Conservation (phyloP, 768 basidiomycete species). For the Phaffia australis region DNA sequence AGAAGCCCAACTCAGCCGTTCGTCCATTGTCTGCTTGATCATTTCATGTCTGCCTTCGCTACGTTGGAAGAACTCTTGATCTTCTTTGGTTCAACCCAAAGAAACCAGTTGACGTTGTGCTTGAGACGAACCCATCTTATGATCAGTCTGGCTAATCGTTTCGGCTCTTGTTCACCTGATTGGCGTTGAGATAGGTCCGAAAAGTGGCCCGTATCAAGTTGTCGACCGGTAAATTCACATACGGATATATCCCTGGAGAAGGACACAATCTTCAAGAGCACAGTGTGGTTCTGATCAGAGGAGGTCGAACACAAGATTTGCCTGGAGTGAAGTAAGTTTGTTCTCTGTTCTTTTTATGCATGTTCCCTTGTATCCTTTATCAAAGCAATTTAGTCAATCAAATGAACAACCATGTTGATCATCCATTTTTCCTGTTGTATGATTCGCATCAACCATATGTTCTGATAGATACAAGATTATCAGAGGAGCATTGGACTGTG, state of each 20-base stretch:
- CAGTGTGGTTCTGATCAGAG: constrained; percentile 85
- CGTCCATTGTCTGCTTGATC: neutral
- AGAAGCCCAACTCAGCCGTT: constrained; percentile 97
- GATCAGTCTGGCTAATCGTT: neutral
- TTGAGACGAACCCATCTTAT: neutral
- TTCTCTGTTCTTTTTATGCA: neutral
- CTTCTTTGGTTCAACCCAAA: neutral
- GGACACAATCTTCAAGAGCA: constrained; percentile 98
- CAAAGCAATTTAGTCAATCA: too few species aligned
- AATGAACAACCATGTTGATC: neutral
- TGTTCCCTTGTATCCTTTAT: neutral
- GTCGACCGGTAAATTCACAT: constrained; percentile 72
- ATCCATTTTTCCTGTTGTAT: neutral
- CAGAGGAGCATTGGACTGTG: constrained; percentile 81
- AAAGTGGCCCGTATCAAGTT: constrained; percentile 93
- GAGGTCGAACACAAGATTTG: constrained; percentile 92
- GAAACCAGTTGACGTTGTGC: neutral
- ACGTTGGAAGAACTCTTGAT: neutral
- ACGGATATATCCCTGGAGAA: constrained; percentile 93
- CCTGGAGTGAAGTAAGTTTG: constrained; percentile 77
- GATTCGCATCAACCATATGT: neutral
- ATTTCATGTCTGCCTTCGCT: neutral
- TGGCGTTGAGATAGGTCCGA: constrained; percentile 39
- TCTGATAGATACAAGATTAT: constrained; percentile 80
- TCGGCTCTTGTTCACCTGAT: neutral